Evolutionary conservation across 768 basidiomycete genomes (phyloP).

Genomic region (Boletus insuetus): DNA sequence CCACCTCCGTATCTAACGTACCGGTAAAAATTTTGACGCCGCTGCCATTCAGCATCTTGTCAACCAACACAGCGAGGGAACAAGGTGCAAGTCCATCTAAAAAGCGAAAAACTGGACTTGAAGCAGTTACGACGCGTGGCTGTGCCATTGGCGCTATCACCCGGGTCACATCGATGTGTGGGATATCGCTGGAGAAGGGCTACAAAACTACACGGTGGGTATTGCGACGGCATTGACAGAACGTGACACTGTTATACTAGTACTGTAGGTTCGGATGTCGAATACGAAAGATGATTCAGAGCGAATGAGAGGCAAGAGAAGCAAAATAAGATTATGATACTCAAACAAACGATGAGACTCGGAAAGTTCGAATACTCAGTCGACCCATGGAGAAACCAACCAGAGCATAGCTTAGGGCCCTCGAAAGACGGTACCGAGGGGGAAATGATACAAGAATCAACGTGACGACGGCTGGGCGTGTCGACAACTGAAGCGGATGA

Average conservation of each 20-base stretch:
- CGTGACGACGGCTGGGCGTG: not conserved
- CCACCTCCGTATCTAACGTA: conserved; percentile 27
- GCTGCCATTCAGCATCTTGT: conserved; percentile 51
- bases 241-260: conserved; percentile 30
- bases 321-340: conserved; percentile 32
- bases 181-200: conserved; percentile 11
- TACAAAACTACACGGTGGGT: conserved; percentile 38
- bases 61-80: conserved; percentile 13
- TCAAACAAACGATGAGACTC: conserved; percentile 22
- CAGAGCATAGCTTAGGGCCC: conserved; percentile 18
- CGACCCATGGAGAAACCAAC: conserved; percentile 21
- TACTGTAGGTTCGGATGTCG: conserved; percentile 27
- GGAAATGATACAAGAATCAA: conserved; percentile 18
- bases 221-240: conserved; percentile 29
- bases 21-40: conserved; percentile 61
- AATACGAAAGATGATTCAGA: conserved; percentile 12
- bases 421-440: conserved; percentile 12
- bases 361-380: conserved; percentile 26
- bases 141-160: conserved; percentile 1
- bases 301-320: conserved; percentile 18
- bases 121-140: conserved; percentile 16
- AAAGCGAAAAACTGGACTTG: conserved; percentile 9
- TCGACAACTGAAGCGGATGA: not conserved
- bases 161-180: not conserved
- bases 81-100: conserved; percentile 12